Evolutionary conservation across 2,329 filamentous ascomycete species (phyloP), one percentile per base, ranked within the genome.

Genomic region (Hortaea werneckii): DNA sequence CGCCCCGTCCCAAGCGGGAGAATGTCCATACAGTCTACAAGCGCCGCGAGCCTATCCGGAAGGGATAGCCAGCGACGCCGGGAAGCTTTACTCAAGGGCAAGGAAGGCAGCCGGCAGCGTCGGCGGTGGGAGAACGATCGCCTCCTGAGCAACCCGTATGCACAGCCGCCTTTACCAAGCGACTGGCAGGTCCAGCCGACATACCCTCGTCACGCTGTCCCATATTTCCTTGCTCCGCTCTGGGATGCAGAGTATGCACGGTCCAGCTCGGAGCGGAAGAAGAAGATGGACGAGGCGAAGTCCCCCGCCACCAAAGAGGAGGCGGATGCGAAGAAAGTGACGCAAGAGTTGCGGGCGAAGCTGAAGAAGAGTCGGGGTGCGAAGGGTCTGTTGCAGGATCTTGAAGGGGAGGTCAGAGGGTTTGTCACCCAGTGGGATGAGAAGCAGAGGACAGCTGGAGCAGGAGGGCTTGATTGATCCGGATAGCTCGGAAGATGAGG

Each of bases 71-170:
- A 78, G 58, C 80, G 79, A 59, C 67, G 77, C 43, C 80, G 89
- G 12, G 87, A 95, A 54, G 78, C 81, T 2, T 62, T 94, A 43
- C 72, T 92, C 29, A 94, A 88, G 69, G 90, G 90, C 46, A 94
- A 94, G 56, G 88, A 95, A 65, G 90, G 90, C 30, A 90, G 80
- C 57, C 78, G 90, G 32, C 82, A 90, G 58, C 76, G 90, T 42
- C 82, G 90, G 57, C 77, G 90, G 46, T 96, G 89, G 88, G 92
- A 98, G 72, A 98, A 96, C 66, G 90, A 95, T 67, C 87, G 80
- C 54, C 79, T 96, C 51, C 70, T 95, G 46, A 79, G 82, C 65
- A 92, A 96, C 50, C 92, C 92, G 12, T 83, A 92, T 67, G 86
- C 77, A 12, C 79, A 90, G 55, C 87, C 89, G 0, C 92, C 92